phyloP scores from a whole-genome alignment of 768 basidiomycete genomes.

The Lentinula edodes region DNA sequence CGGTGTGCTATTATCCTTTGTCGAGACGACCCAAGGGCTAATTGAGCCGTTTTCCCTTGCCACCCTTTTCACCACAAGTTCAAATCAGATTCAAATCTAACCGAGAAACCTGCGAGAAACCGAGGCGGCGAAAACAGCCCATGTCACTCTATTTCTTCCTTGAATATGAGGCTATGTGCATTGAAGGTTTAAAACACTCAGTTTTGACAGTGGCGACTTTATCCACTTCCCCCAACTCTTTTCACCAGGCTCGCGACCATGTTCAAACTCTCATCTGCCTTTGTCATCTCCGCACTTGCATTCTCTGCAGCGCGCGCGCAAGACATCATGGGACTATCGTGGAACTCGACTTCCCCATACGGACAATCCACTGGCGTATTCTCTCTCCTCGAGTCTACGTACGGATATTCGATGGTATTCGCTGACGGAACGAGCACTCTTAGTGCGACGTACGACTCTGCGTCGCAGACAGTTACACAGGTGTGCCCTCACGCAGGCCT shows the following conservation, averaged over 20 bases:
- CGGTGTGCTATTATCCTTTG: too few species aligned
- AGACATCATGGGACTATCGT: not conserved
- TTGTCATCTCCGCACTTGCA: not conserved
- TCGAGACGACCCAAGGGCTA: not conserved
- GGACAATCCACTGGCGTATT: not conserved
- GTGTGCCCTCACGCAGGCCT: not conserved
- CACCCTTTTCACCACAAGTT: too few species aligned
- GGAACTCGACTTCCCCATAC: not conserved
- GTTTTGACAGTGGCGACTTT: too few species aligned
- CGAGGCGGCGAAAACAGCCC: not conserved
- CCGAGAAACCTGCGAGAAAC: too few species aligned
- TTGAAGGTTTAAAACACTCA: too few species aligned
- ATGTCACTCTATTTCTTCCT: too few species aligned
- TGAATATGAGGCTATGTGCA: too few species aligned
- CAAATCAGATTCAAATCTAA: too few species aligned
- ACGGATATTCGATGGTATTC: not conserved
- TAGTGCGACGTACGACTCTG: not conserved
- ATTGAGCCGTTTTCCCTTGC: not conserved
- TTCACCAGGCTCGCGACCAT: not conserved
- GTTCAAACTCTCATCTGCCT: not conserved
- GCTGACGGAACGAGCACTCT: not conserved
- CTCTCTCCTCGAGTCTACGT: not conserved
- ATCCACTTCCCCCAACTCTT: too few species aligned
- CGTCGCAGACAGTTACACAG: not conserved
- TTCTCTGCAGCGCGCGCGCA: not conserved